Conservation (phyloP, 148 eudicot genomes). For the Silene conica region DNA sequence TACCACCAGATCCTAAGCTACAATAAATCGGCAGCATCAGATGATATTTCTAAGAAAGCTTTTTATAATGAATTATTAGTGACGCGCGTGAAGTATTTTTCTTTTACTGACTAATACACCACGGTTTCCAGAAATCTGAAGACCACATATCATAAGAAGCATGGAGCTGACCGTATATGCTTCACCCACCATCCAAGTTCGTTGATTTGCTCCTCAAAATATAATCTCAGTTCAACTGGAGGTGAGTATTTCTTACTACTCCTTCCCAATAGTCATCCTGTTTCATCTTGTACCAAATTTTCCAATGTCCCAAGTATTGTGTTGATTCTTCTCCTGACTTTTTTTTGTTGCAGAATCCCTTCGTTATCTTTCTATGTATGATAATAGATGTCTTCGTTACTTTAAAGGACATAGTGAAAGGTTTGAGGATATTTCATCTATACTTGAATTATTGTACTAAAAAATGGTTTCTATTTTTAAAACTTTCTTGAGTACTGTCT, state of each 20-base stretch:
- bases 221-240: constrained; percentile 68
- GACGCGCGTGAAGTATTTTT: neutral
- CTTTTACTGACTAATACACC: neutral
- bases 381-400: constrained; percentile 90
- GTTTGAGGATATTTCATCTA: constrained; percentile 32
- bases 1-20: neutral
- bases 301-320: neutral
- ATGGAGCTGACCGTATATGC: constrained; percentile 95
- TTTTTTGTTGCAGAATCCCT: constrained; percentile 55
- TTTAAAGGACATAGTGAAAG: constrained; percentile 95
- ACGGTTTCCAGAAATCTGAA: constrained; percentile 66
- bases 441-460: neutral
- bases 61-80: neutral
- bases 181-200: constrained; percentile 94
- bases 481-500: neutral
- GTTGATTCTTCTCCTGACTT: constrained; percentile 7
- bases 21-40: neutral
- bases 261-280: neutral
- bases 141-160: constrained; percentile 90
- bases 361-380: constrained; percentile 93
- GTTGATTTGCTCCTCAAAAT: constrained; percentile 78
- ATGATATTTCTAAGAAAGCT: neutral
- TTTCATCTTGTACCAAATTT: neutral
- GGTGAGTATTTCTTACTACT: constrained; percentile 35
- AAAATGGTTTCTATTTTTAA: neutral